Percentiles rank a stretch among this genome's conserved stretches.
Evolutionary conservation across 2,329 filamentous ascomycete species (phyloP).

Genomic region (Colletotrichum zoysiae): DNA sequence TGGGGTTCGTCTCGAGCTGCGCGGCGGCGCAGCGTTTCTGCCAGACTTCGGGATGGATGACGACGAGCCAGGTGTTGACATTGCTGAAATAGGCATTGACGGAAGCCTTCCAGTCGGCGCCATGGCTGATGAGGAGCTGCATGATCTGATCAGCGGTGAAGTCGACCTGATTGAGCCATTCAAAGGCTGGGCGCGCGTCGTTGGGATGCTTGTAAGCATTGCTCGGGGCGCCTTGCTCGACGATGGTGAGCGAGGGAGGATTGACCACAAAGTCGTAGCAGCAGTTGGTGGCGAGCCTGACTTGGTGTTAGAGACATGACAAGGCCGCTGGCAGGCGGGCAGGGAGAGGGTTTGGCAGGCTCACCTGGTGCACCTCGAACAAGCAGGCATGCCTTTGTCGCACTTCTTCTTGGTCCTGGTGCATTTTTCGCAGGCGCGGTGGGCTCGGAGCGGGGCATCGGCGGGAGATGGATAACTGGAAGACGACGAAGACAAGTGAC

Average conservation of each 20-base stretch:
- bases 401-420: slow-evolving; percentile 56
- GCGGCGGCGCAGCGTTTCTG: slow-evolving; percentile 49
- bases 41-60: slow-evolving; percentile 52
- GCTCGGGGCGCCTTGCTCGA: slow-evolving; percentile 45
- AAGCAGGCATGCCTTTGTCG: slow-evolving; percentile 53
- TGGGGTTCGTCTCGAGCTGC: slow-evolving; percentile 46
- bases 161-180: slow-evolving; percentile 50
- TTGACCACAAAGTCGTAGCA: slow-evolving; percentile 55
- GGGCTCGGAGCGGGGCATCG: slow-evolving; percentile 48
- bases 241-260: slow-evolving; percentile 50
- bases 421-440: slow-evolving; percentile 54
- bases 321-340: neutral
- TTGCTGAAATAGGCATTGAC: slow-evolving; percentile 55
- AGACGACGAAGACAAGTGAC: slow-evolving; percentile 24
- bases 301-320: slow-evolving; percentile 11
- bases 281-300: slow-evolving; percentile 45
- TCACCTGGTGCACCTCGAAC: slow-evolving; percentile 52
- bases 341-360: neutral
- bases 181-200: slow-evolving; percentile 28
- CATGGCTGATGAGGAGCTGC: slow-evolving; percentile 52
- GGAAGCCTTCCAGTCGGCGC: slow-evolving; percentile 54
- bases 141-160: slow-evolving; percentile 55
- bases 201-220: slow-evolving; percentile 43
- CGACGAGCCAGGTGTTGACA: slow-evolving; percentile 57
- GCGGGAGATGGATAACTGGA: slow-evolving; percentile 29